Evolutionary conservation across 2,329 filamentous ascomycete species (phyloP), one percentile per base, ranked within the genome.

Genomic region (Seiridium cupressi): DNA sequence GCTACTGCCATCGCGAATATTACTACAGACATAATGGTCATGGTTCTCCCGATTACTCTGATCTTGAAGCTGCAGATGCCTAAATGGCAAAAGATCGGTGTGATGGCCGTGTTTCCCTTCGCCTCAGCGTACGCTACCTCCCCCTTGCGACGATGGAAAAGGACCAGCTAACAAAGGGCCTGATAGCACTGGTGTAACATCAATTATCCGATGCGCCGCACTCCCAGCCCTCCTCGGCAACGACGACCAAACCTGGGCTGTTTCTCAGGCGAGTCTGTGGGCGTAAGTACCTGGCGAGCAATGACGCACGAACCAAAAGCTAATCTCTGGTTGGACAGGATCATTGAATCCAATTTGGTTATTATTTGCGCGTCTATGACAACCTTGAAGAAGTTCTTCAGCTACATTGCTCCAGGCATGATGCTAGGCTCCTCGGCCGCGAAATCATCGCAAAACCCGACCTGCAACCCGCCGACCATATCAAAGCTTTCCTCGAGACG

Each of bases 181-280:
- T 4, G 56, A 26, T 34, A 76, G 74, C 13, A 76, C 74, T 0
- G 64, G 75, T 3, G 62, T 73, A 0, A 76, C 74, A 0, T 74
- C 73, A 0, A 62, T 74, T 3, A 57, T 75, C 1, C 62, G 74
- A 3, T 63, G 72, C 3, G 61, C 62, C 0, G 61, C 73, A 5
- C 60, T 76, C 3, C 58, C 72, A 0, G 38, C 61, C 1, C 65
- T 73, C 38, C 57, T 74, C 1, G 62, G 60, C 1, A 66, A 60
- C 5, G 42, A 55, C 3, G 73, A 76, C 36, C 53, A 65, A 1
- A 68, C 69, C 2, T 76, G 72, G 71, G 64, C 65, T 3, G 3
- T 49, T 49, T 18, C 46, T 8, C 31, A 18, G n/a, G n/a, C 46
- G 18, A 18, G 46, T 49, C 13, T 32, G 13, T 49, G 46, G 46